These are phyloP conservation scores for Theileria parva DNA, from an alignment of 169 alveolate species.

Conservation along the genomic window DNA sequence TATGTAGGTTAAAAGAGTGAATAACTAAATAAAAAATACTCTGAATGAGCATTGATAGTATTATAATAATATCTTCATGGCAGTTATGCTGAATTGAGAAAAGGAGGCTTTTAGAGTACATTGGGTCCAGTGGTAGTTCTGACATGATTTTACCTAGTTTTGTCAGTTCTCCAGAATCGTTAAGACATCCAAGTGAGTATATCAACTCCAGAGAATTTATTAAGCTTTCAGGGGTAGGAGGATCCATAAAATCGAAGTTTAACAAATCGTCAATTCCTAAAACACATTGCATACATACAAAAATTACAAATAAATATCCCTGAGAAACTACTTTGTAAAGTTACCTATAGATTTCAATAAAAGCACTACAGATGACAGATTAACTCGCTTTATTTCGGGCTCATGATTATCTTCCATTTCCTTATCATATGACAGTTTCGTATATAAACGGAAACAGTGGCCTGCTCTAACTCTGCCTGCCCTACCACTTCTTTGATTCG, in stretches of 20 bases:
- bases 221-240: slow-evolving; percentile 97
- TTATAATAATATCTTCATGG: slow-evolving; percentile 92
- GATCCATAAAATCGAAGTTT: slow-evolving; percentile 99
- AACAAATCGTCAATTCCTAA: slow-evolving; percentile 97
- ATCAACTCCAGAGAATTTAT: slow-evolving; percentile 95
- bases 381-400: slow-evolving; percentile 97
- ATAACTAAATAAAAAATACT: neutral
- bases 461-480: slow-evolving; percentile 99
- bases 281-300: slow-evolving; percentile 79
- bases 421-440: slow-evolving; percentile 93
- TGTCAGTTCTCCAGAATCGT: slow-evolving; percentile 95
- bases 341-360: slow-evolving; percentile 73
- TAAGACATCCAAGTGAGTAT: slow-evolving; percentile 97
- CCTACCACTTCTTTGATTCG: slow-evolving; percentile 99
- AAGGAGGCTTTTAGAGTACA: slow-evolving; percentile 89
- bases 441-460: slow-evolving; percentile 96
- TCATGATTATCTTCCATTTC: slow-evolving; percentile 94
- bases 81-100: slow-evolving; percentile 93
- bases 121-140: slow-evolving; percentile 98
- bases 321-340: neutral
- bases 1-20: neutral
- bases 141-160: slow-evolving; percentile 98
- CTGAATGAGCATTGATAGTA: slow-evolving; percentile 91
- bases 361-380: slow-evolving; percentile 91
- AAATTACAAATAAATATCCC: slow-evolving; percentile 59